Base-by-base conservation (phyloP, 2,329 filamentous ascomycete species). In the Xylaria sp. region DNA sequence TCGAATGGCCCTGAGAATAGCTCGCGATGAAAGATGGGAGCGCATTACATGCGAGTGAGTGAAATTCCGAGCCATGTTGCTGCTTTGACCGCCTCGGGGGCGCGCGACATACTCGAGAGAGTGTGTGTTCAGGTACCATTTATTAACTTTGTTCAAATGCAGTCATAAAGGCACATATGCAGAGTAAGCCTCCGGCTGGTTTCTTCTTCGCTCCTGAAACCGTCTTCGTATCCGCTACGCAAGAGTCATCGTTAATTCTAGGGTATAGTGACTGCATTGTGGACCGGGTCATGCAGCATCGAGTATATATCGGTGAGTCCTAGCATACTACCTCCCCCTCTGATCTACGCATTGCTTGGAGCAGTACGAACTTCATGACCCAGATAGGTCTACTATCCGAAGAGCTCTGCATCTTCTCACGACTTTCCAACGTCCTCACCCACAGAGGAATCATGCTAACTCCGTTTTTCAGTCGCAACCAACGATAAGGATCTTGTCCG, bases 31-130 rank as follows among this genome's bases (percentile, higher is more conserved):
- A 80, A 84, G 95, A 68, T 98, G 93, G 87, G 90, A 95, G 78
- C 83, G 94, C 59, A 81, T 97, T 56, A 89, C 91, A 77, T 99
- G 96, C 80, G 93, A 95, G 74, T 96, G 98, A 83, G 95, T 94
- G 69, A 67, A 72, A 56, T 86, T 87, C n/a, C 28, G 46, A 46
- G n/a, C 34, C 36, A 13, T 13, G 8, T 46, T 34, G 18, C 48
- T 39, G 25, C 28, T 25, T 32, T 15, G 18, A 36, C 39, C 10
- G 32, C 53, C n/a, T 5, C 9, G 4, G 13, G 18, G 25, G 28
- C 45, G 28, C 45, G 55, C 20, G 18, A 18, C 48, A 12, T 60
- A 41, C 5, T 10, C 12, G 7, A 15, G 20, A 60, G 20, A 53
- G 13, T 2, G 12, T n/a, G 59, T 9, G n/a, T 23, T 28, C 20